Base-by-base conservation (phyloP, 2,329 filamentous ascomycete genomes). In the Colletotrichum tropicale region DNA sequence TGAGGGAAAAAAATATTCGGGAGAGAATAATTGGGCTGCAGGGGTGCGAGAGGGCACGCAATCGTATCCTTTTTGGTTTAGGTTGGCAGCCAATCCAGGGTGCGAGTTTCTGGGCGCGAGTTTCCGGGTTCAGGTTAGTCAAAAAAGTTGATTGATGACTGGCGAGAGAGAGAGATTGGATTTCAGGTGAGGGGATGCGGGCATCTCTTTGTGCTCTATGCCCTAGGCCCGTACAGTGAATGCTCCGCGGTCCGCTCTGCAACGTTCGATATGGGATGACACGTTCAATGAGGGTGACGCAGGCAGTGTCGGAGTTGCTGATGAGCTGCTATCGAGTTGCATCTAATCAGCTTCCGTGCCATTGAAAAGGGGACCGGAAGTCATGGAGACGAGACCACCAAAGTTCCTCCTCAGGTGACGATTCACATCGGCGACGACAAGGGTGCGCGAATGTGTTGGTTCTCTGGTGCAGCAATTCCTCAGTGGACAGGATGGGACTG, bases 21-120 rank as follows among this genome's bases (percentile, higher is more conserved):
- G 36, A n/a, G 76, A 78, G 36, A 76, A 76, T 77, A 77, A 77
- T 67, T 67, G 64, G 69, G 75, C 66, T 62, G 48, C 66, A 71
- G 65, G 56, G 62, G 65, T 36, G 32, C 43, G 61, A 16, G 30
- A 18, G 34, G 48, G 55, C 60, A 64, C 64, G 38, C 21, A 43
- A 62, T 62, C 24, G 36, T 26, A 69, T 67, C 64, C 26, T 67
- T 66, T 36, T 48, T 60, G 36, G 62, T 61, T 68, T 60, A 72
- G 48, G 52, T 52, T 48, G 28, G 32, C n/a, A 28, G 34, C 34
- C 28, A 34, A 28, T 15, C 43, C 30, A 30, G 36, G 38, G 64
- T 30, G 38, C 36, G 26, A 18, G 34, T 36, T 3, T 66, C 48
- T 56, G 48, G 65, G 52, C 10, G 36, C 56, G 60, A 64, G 28